Percentiles rank a stretch among this genome's conserved stretches.
phyloP scores from a whole-genome alignment of 768 basidiomycete genomes.

The Kwoniella dendrophila region DNA sequence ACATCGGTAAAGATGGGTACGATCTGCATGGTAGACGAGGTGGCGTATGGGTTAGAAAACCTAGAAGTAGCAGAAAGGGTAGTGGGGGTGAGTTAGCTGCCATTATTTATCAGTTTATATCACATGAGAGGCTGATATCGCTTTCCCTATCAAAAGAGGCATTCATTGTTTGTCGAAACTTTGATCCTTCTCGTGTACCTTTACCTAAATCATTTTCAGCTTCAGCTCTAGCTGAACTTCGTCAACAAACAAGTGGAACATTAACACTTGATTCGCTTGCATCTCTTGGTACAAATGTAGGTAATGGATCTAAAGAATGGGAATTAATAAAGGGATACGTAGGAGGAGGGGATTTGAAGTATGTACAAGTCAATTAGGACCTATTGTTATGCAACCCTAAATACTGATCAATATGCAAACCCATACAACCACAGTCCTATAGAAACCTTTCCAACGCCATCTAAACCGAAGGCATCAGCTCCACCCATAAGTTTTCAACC shows the following conservation, averaged over 20 bases:
- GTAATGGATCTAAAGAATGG: slow-evolving; percentile 32
- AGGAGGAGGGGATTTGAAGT: slow-evolving; percentile 51
- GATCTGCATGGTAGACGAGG: slow-evolving; percentile 50
- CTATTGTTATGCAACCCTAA: neutral
- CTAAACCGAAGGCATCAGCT: slow-evolving; percentile 5
- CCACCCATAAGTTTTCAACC: slow-evolving; percentile 6
- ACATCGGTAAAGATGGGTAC: slow-evolving; percentile 25
- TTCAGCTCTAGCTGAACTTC: slow-evolving; percentile 32
- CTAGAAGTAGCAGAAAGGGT: slow-evolving; percentile 57
- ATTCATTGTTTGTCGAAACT: slow-evolving; percentile 58
- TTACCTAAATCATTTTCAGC: slow-evolving; percentile 36
- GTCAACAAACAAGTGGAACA: slow-evolving; percentile 37
- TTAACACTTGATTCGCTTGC: slow-evolving; percentile 46
- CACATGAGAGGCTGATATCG: neutral
- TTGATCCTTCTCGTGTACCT: slow-evolving; percentile 49
- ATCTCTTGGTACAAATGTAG: slow-evolving; percentile 22
- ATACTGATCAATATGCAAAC: slow-evolving; percentile 1
- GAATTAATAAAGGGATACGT: slow-evolving; percentile 47
- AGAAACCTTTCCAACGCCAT: slow-evolving; percentile 6
- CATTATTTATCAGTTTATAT: neutral
- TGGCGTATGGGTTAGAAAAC: slow-evolving; percentile 59
- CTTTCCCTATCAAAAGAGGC: slow-evolving; percentile 51
- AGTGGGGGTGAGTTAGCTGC: slow-evolving; percentile 57
- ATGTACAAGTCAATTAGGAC: slow-evolving; percentile 18
- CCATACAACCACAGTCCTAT: slow-evolving; percentile 3